Conservation (phyloP, 192 early-diverging fungal genomes). For the Coemansia sp. region DNA sequence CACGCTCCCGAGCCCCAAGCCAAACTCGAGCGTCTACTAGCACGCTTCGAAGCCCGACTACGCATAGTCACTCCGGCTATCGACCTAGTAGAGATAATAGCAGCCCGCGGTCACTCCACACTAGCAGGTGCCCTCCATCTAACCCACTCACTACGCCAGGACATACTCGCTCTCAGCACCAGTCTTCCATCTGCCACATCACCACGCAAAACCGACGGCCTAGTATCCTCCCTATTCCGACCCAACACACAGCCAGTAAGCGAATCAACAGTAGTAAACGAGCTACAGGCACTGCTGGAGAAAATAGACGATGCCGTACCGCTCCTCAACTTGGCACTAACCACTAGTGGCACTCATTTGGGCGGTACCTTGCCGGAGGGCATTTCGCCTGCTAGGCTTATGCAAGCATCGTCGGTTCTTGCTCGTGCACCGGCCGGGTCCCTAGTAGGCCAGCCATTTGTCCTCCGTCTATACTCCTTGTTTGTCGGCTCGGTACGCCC, state of each 20-base stretch:
- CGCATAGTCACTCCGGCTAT: slow-evolving; percentile 69
- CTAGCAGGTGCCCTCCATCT: slow-evolving; percentile 63
- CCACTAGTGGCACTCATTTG: slow-evolving; percentile 57
- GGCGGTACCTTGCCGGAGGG: slow-evolving; percentile 49
- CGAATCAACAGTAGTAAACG: background rate
- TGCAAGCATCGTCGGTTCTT: slow-evolving; percentile 62
- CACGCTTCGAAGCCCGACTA: slow-evolving; percentile 59
- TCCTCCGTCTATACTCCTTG: slow-evolving; percentile 67
- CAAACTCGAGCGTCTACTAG: slow-evolving; percentile 46
- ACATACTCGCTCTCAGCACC: slow-evolving; percentile 58
- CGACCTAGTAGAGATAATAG: slow-evolving; percentile 67
- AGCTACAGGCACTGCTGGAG: slow-evolving; percentile 36
- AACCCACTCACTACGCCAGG: slow-evolving; percentile 57
- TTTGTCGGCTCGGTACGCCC: slow-evolving; percentile 69
- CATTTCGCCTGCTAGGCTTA: slow-evolving; percentile 62
- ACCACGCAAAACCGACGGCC: background rate
- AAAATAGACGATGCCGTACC: slow-evolving; percentile 61
- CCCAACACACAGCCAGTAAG: background rate
- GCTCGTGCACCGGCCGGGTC: slow-evolving; percentile 19
- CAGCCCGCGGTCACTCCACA: slow-evolving; percentile 66
- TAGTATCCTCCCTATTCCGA: slow-evolving; percentile 10
- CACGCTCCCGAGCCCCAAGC: slow-evolving; percentile 26
- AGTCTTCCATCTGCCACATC: background rate
- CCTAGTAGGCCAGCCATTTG: slow-evolving; percentile 54
- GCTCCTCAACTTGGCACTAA: slow-evolving; percentile 60